phyloP scores from a whole-genome alignment of 305 asterid genomes.

The Plantago lanceolata region DNA sequence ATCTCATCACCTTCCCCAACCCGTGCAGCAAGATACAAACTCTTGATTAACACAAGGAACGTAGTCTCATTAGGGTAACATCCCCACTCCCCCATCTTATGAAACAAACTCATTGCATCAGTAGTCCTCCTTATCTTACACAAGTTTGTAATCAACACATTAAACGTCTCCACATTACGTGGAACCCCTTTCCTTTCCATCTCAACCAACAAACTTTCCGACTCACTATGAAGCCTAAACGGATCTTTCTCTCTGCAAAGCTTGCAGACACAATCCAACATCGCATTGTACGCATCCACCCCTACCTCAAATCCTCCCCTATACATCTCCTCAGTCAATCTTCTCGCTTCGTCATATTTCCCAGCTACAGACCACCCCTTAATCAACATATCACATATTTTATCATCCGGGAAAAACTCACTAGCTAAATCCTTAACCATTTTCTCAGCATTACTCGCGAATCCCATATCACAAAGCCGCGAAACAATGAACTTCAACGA shows the following conservation, averaged over 20 bases:
- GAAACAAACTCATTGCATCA: conserved; percentile 53
- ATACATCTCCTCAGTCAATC: conserved; percentile 68
- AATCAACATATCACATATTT: conserved; percentile 60
- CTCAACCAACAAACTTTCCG: conserved; percentile 47
- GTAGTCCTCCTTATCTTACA: conserved; percentile 78
- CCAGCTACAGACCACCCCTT: conserved; percentile 75
- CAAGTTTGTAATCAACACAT: conserved; percentile 59
- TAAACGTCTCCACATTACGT: conserved; percentile 65
- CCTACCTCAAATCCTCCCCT: conserved; percentile 75
- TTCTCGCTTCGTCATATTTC: conserved; percentile 61
- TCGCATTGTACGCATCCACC: conserved; percentile 55
- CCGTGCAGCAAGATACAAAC: conserved; percentile 86
- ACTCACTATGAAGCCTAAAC: conserved; percentile 48
- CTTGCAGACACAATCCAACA: conserved; percentile 69
- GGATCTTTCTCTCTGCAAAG: conserved; percentile 79
- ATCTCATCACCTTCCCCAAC: conserved; percentile 89
- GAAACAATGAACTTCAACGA: conserved; percentile 57
- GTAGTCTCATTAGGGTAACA: conserved; percentile 64
- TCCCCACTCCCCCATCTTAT: conserved; percentile 64
- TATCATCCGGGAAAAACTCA: conserved; percentile 80
- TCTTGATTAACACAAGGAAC: conserved; percentile 60
- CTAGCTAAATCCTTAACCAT: conserved; percentile 70
- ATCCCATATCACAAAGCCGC: conserved; percentile 60
- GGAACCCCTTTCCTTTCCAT: conserved; percentile 82
- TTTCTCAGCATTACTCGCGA: conserved; percentile 77